Evolutionary conservation across 2,329 filamentous ascomycete genomes (phyloP).

Genomic region (Metarhizium album): DNA sequence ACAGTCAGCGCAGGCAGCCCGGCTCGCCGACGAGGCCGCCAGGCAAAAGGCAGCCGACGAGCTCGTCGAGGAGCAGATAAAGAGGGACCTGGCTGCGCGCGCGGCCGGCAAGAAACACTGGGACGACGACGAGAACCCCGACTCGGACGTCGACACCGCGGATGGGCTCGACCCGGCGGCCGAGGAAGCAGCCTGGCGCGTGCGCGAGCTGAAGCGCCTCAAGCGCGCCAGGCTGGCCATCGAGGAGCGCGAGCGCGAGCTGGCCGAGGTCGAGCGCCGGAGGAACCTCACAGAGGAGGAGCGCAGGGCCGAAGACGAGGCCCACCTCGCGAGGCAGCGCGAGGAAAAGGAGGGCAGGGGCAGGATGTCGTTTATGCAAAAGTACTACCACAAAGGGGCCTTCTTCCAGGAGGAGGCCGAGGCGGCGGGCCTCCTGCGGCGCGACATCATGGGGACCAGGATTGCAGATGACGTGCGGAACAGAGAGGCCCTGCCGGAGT

Average conservation of each 20-base stretch:
- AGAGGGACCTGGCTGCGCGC: conserved; percentile 65
- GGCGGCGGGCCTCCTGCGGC: conserved; percentile 62
- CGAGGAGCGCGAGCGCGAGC: conserved; percentile 71
- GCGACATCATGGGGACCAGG: conserved; percentile 76
- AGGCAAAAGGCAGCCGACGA: conserved; percentile 63
- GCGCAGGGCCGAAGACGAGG: conserved; percentile 73
- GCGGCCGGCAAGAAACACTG: conserved; percentile 73
- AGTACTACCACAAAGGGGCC: conserved; percentile 93
- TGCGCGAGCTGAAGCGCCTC: conserved; percentile 81
- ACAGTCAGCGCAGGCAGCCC: conserved; percentile 24
- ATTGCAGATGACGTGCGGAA: conserved; percentile 79
- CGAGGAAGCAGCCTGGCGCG: conserved; percentile 85
- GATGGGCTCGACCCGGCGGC: conserved; percentile 80
- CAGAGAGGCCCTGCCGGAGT: conserved; percentile 75
- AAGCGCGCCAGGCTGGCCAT: conserved; percentile 80
- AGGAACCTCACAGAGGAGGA: conserved; percentile 81
- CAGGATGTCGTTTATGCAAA: conserved; percentile 84
- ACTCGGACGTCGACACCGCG: conserved; percentile 74
- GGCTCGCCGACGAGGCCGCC: conserved; percentile 45
- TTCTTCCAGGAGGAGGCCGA: conserved; percentile 82
- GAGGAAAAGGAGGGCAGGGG: conserved; percentile 69
- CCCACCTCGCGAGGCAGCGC: conserved; percentile 64
- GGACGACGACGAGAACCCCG: conserved; percentile 65
- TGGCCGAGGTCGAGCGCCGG: conserved; percentile 80
- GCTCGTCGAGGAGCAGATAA: conserved; percentile 80